phyloP scores from a whole-genome alignment of 257 asterid genomes.

The Oldenlandia corymbosa region DNA sequence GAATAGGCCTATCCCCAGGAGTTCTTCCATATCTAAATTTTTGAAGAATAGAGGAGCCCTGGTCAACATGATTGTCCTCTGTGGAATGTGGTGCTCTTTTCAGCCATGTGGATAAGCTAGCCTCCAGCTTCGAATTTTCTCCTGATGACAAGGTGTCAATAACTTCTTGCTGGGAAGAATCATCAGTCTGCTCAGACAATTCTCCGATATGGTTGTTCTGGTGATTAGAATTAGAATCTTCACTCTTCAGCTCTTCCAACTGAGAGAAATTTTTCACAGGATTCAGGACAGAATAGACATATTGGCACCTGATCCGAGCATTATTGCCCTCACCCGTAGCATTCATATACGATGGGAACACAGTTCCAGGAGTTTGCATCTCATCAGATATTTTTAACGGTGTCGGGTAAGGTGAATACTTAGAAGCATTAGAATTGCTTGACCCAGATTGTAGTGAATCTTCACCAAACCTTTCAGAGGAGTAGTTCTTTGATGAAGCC shows the following conservation, averaged over 20 bases:
- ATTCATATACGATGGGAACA: constrained; percentile 55
- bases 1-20: constrained; percentile 76
- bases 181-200: constrained; percentile 22
- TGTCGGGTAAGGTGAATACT: constrained; percentile 64
- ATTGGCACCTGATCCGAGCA: constrained; percentile 59
- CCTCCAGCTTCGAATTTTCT: constrained; percentile 34
- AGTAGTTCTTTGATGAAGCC: constrained; percentile 27
- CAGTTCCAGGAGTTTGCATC: constrained; percentile 94
- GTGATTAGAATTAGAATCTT: constrained; percentile 25
- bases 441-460: constrained; percentile 32
- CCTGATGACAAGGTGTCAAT: constrained; percentile 28
- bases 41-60: constrained; percentile 20
- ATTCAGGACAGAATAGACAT: constrained; percentile 45
- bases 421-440: constrained; percentile 21
- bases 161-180: constrained; percentile 18
- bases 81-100: constrained; percentile 35
- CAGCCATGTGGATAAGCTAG: constrained; percentile 57
- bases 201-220: constrained; percentile 18
- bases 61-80: constrained; percentile 25
- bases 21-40: constrained; percentile 26
- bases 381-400: constrained; percentile 72
- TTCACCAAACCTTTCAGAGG: constrained; percentile 33
- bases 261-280: constrained; percentile 36
- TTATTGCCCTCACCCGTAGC: constrained; percentile 37
- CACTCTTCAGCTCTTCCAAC: constrained; percentile 42